Percentiles rank a stretch among this genome's conserved stretches.
phyloP scores from a whole-genome alignment of 768 basidiomycete genomes.

The Candolleomyces efflorescens region DNA sequence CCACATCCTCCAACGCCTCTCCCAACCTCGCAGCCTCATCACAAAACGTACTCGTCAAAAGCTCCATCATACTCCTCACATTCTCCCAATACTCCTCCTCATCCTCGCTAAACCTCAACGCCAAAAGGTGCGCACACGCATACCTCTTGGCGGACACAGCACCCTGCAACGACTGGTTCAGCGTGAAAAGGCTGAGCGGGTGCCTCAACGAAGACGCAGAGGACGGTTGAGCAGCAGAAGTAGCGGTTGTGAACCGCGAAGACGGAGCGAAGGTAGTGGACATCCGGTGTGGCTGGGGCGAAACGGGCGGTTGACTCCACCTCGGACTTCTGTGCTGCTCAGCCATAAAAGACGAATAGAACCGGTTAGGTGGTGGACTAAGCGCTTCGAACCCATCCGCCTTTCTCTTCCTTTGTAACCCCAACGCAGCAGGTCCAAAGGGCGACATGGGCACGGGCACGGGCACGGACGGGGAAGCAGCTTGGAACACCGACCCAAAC shows the following conservation, averaged over 20 bases:
- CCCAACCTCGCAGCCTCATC: slow-evolving; percentile 61
- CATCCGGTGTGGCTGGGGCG: slow-evolving; percentile 11
- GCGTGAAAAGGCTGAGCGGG: slow-evolving; percentile 60
- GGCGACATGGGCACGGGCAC: slow-evolving; percentile 11
- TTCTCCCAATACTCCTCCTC: slow-evolving; percentile 87
- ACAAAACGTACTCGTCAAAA: slow-evolving; percentile 62
- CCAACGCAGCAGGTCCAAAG: slow-evolving; percentile 63
- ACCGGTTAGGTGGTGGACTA: neutral
- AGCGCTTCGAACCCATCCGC: slow-evolving; percentile 42
- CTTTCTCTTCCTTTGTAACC: slow-evolving; percentile 51
- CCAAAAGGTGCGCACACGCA: slow-evolving; percentile 75
- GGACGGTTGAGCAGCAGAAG: too few relatives aligned
- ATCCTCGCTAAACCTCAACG: slow-evolving; percentile 59
- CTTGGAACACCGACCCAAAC: slow-evolving; percentile 17
- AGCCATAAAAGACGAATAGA: neutral
- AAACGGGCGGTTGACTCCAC: neutral
- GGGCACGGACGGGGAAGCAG: too few relatives aligned
- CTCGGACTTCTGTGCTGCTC: neutral
- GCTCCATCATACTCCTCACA: slow-evolving; percentile 66
- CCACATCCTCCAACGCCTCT: slow-evolving; percentile 59
- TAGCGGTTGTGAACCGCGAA: slow-evolving; percentile 62
- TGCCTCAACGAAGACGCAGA: slow-evolving; percentile 48
- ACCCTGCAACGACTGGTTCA: slow-evolving; percentile 58
- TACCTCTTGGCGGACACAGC: slow-evolving; percentile 72
- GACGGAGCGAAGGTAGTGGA: slow-evolving; percentile 39